Base-by-base conservation (phyloP, 2,329 filamentous ascomycete genomes). In the Apiospora aurea region DNA sequence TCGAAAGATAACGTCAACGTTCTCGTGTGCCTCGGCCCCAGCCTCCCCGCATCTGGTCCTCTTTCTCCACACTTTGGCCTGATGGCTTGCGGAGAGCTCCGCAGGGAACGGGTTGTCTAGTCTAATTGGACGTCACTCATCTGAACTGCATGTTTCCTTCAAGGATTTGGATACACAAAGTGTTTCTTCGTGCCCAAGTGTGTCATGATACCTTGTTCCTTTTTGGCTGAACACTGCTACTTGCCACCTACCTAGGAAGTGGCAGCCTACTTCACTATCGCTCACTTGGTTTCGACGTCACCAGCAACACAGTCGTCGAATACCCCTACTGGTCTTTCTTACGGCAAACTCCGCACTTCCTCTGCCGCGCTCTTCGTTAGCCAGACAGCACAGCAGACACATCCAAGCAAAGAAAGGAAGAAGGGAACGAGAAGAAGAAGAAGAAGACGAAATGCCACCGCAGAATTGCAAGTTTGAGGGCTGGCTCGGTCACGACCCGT, bases 401-500 rank as follows among this genome's bases (percentile, higher is more conserved):
- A n/a, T 21, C n/a, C 6, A 11, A 26, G 49, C 13, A 24, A 13
- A 13, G 2, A 51, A 51, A 10, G 10, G 11, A 26, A 51, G 18
- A 61, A 10, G 26, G 13, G 14, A n/a, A n/a, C n/a, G n/a, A n/a
- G n/a, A n/a, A n/a, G n/a, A n/a, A n/a, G 11, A 26, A 51, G 18
- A 61, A 10, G 26, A 10, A 7, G 7, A 38, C 2, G 2, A 24
- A 4, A 73, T 73, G 72, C 14, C 72, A 13, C 41, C 47, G 13
- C 70, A 69, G 43, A 66, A 71, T 24, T 71, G 70, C 68, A 71
- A 72, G 47, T 73, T 72, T n/a, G 72, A 72, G 68, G 72, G 72
- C 47, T 73, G 72, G 72, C 29, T 72, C 26, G 70, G 70, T 68
- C 70, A 70, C 14, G 72, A 73, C 41, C 24, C 70, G 4, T 57